A percentile compares a stretch with the other conserved stretches of the same genome.
Evolutionary conservation across 169 alveolate species (phyloP).

Genomic region (Plasmodium gaboni): DNA sequence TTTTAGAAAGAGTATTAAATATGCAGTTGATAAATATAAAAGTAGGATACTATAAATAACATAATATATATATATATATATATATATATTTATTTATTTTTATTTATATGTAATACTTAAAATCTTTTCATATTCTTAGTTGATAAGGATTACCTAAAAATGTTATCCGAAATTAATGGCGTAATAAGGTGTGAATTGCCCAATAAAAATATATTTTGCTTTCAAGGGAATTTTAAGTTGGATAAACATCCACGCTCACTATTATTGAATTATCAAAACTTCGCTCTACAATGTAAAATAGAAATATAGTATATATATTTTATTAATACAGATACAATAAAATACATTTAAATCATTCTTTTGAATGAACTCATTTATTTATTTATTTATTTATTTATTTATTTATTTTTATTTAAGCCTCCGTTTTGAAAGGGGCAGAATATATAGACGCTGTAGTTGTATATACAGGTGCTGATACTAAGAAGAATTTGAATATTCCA

Average conservation of each 20-base stretch:
- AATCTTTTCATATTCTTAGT: conserved; percentile 18
- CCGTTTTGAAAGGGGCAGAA: conserved; percentile 66
- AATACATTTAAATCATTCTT: not conserved
- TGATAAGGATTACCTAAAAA: conserved; percentile 66
- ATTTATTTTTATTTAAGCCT: conserved; percentile 44
- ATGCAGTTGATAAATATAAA: conserved; percentile 73
- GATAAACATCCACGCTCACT: conserved; percentile 74
- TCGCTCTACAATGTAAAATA: conserved; percentile 69
- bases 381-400: conserved; percentile 1
- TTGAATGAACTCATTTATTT: not conserved
- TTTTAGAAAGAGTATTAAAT: conserved; percentile 47
- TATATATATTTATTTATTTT: conserved; percentile 5
- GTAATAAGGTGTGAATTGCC: conserved; percentile 75
- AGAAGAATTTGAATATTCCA: conserved; percentile 73
- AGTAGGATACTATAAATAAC: conserved; percentile 14
- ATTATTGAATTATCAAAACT: conserved; percentile 56
- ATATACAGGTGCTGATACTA: conserved; percentile 77
- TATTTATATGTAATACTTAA: not conserved
- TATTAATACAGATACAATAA: not conserved
- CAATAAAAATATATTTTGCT: conserved; percentile 59
- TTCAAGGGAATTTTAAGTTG: conserved; percentile 64
- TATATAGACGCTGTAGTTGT: conserved; percentile 76
- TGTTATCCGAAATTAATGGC: conserved; percentile 76
- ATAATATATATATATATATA: not conserved
- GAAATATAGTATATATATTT: not conserved